Base-by-base conservation (phyloP, 2,329 filamentous ascomycete species). In the Epichloe hybrida region DNA sequence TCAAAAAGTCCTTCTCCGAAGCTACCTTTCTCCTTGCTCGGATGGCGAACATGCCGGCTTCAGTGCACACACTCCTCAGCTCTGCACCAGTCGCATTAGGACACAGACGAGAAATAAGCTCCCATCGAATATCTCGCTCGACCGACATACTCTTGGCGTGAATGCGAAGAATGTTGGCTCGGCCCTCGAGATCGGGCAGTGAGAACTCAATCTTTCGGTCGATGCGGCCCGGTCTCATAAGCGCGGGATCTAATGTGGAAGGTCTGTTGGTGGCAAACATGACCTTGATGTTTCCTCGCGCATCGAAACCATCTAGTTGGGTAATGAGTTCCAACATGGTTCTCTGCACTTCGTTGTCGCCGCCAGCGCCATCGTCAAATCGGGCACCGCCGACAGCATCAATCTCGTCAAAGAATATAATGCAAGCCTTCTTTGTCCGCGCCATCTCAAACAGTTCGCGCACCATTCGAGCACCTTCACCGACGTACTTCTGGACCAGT, bases 61-160 rank as follows among this genome's bases (percentile, higher is more conserved):
- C 93, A 8, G 93, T 98, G 59, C 93, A 95, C 54, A 98, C 93
- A 72, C 88, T 95, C 63, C 93, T 81, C 66, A 98, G 72, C 71
- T 98, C 93, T 48, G 93, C 93, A 73, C 93, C 93, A 1, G 93
- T 98, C 49, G 90, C 86, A 72, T 98, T 98, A 58, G 93, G 93
- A 72, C 93, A 98, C 56, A 98, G 77, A 61, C 93, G 84, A 20
- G 90, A 96, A 65, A 98, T 97, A 57, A 98, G 79, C 74, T 98
- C 93, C 93, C 93, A 98, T 71, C 93, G 83, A 63, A 98, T 98
- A 65, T 98, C 93, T 49, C 93, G 83, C 79, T 98, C 93, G 38
- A 98, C 93, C 17, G 89, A 96, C 93, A 98, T 98, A 66, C 88
- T 95, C 84, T 97, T 98, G 62, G 93, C 93, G 73, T 97, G 93